Evolutionary conservation across 164 flowering plant genomes (phyloP).

Genomic region (Sedum album): DNA sequence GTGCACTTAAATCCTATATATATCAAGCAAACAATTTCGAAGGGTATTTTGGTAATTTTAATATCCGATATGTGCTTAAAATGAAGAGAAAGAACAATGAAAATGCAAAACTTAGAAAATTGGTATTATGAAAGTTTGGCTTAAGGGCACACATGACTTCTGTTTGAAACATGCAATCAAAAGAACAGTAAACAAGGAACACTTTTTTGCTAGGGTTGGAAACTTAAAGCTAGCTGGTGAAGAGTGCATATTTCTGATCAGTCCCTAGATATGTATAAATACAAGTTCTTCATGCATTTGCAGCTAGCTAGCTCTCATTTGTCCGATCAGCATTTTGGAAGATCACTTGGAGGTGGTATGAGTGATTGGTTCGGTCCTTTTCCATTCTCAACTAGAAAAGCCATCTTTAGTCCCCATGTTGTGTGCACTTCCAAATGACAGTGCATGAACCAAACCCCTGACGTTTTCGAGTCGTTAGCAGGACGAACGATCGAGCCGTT

Average conservation of each 20-base stretch:
- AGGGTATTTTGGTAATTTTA: too few species aligned
- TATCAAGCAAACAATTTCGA: too few species aligned
- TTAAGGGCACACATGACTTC: neutral
- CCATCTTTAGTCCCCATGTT: conserved; percentile 73
- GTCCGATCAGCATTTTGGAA: conserved; percentile 40
- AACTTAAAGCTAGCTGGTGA: too few species aligned
- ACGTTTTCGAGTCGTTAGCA: neutral
- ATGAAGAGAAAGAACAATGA: too few species aligned
- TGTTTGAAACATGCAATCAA: neutral
- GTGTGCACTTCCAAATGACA: conserved; percentile 70
- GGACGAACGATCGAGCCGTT: too few species aligned
- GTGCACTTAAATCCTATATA: too few species aligned
- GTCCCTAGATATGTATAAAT: neutral
- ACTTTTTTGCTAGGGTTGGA: too few species aligned
- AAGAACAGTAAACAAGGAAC: neutral
- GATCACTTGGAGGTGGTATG: conserved; percentile 56
- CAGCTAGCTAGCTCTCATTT: neutral
- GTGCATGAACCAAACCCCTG: conserved; percentile 76
- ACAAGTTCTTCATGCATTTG: neutral
- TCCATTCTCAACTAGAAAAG: conserved; percentile 61
- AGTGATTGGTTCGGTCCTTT: conserved; percentile 49
- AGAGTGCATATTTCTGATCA: neutral
- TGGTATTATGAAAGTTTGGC: neutral
- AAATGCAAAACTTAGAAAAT: neutral
- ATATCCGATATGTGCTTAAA: too few species aligned